These are phyloP conservation scores for Fremontodendron californicum DNA, from an alignment of 345 rosid genomes.

Conservation along the genomic window DNA sequence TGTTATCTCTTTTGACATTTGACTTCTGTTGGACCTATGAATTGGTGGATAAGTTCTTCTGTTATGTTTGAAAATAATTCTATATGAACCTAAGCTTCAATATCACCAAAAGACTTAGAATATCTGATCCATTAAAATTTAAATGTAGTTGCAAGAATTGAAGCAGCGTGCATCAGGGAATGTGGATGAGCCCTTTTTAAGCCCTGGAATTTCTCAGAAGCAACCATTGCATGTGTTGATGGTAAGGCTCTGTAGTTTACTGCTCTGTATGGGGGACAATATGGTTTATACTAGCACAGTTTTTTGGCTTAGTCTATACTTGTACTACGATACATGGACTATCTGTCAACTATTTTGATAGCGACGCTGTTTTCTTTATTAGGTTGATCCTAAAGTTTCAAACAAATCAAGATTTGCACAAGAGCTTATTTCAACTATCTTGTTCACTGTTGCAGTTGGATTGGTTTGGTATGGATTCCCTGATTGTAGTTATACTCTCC, in stretches of 20 bases:
- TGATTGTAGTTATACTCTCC: background rate
- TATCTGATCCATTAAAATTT: constrained; percentile 22
- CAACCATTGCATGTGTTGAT: constrained; percentile 93
- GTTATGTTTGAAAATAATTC: background rate
- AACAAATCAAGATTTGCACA: constrained; percentile 79
- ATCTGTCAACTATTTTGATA: constrained; percentile 2
- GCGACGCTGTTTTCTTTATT: constrained; percentile 15
- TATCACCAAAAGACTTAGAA: background rate
- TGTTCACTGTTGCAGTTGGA: constrained; percentile 84
- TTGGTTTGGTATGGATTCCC: constrained; percentile 64
- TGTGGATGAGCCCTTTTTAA: constrained; percentile 60
- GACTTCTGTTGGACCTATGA: background rate
- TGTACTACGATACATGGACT: background rate
- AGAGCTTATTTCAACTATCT: constrained; percentile 86
- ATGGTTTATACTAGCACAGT: background rate
- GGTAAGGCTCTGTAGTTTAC: constrained; percentile 42
- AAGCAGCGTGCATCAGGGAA: constrained; percentile 85
- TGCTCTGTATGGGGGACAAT: background rate
- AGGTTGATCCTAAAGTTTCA: constrained; percentile 89
- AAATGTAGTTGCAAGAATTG: constrained; percentile 79
- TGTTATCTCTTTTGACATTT: background rate
- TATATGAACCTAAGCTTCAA: background rate
- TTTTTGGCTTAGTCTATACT: background rate
- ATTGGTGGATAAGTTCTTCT: background rate
- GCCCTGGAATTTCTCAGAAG: constrained; percentile 86